Base-by-base conservation (phyloP, 75 land plant genomes). In the Larix kaempferi region DNA sequence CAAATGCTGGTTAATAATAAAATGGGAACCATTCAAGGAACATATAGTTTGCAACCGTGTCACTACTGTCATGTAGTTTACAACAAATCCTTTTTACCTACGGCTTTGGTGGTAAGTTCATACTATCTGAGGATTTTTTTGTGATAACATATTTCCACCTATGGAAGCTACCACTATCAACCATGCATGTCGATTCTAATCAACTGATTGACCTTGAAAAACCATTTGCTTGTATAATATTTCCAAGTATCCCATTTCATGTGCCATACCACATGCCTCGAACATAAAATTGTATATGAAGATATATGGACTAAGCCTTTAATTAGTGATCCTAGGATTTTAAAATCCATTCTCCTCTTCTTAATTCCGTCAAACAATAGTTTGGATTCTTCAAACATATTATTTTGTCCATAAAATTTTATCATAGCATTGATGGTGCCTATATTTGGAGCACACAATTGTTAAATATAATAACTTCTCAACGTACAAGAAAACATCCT, bases 401-500 rank as follows among this genome's bases (percentile, higher is more conserved):
- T 84, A 81, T 88, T 80, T 26, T 90, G 77, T 27, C 88, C 60
- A 74, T 89, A 95, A 71, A 87, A 83, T 78, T 90, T 88, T 63
- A 95, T 80, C 99, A 95, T 88, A 27, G 89, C 81, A 80, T 95
- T 95, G 66, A 77, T 87, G 23, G 96, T 93, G 1, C 89, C 79
- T 19, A 93, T 67, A 82, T 93, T 95, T 64, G 99, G 96, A 16
- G 87, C 79, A 74, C 95, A 95, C 22, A 88, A 83, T 23, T 85
- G 72, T n/a, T 90, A 85, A 96, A 95, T 95, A 25, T 87, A 83
- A 29, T 29, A 29, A 29, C 33, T 29, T 29, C 33, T 29, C 33
- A 29, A 29, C 33, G 1, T 29, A 29, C 1, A 29, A 29, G 33
- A 29, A 29, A 29, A 29, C 1, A 29, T 29, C 0, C 1, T 29